Evolutionary conservation across 768 basidiomycete genomes (phyloP).

Genomic region (Podaxis sp.): DNA sequence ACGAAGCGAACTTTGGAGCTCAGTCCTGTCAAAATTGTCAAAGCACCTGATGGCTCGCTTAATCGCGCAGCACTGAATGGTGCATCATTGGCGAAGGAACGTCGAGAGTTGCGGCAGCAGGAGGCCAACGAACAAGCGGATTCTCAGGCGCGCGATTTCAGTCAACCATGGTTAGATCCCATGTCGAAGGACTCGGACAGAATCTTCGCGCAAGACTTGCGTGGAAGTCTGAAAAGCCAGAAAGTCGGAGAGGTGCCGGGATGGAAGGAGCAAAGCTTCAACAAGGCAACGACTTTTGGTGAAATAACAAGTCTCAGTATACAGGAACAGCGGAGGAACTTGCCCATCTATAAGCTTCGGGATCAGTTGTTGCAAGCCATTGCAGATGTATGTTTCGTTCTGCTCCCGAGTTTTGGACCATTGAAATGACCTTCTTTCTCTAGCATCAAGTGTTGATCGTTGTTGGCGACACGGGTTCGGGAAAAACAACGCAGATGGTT

Average conservation of each 20-base stretch:
- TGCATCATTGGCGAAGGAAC: conserved; percentile 91
- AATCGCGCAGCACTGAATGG: conserved; percentile 95
- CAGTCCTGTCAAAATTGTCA: conserved; percentile 97
- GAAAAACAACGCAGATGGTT: conserved; percentile 99
- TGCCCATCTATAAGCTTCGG: conserved; percentile 95
- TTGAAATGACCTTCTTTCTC: conserved; percentile 19
- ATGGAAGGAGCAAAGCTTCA: conserved; percentile 92
- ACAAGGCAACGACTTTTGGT: conserved; percentile 95
- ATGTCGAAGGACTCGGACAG: conserved; percentile 89
- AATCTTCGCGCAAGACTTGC: conserved; percentile 90
- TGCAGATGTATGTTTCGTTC: conserved; percentile 59
- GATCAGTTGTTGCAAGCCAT: conserved; percentile 90
- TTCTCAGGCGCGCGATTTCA: conserved; percentile 92
- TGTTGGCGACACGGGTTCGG: conserved; percentile 97
- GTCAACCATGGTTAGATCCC: conserved; percentile 96
- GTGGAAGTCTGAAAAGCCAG: conserved; percentile 79
- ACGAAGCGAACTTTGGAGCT: conserved; percentile 94
- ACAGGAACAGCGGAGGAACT: conserved; percentile 86
- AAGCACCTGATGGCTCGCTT: conserved; percentile 96
- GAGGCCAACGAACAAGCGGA: conserved; percentile 94
- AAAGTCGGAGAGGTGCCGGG: conserved; percentile 79
- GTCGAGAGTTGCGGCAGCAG: conserved; percentile 90
- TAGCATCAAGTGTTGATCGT: conserved; percentile 98
- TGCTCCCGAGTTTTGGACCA: not conserved
- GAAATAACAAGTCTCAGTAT: conserved; percentile 89